A percentile compares a stretch with the other conserved stretches of the same genome.
Conservation (phyloP, 2,329 filamentous ascomycete species). For the Cordyceps tenuipes region DNA sequence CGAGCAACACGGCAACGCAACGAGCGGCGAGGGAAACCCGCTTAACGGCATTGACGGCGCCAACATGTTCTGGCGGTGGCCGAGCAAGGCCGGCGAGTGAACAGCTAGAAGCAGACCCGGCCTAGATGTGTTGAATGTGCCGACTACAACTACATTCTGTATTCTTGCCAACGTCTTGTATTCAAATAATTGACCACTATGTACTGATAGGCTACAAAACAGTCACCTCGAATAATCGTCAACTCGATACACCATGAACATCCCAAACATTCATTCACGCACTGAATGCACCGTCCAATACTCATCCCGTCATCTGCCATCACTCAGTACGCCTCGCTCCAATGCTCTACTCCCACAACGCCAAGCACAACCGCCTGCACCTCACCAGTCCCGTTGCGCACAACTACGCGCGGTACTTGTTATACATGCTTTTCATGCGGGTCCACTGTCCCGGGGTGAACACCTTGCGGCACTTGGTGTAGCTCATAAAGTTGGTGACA, state of each 20-base stretch:
- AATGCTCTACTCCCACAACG: not conserved
- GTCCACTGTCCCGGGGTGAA: constrained; percentile 12
- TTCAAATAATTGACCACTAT: no score
- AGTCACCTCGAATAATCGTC: no score
- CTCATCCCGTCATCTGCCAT: not conserved
- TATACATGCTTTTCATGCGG: constrained; percentile 11
- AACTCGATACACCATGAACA: no score
- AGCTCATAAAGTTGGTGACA: constrained; percentile 14
- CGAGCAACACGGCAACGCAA: constrained; percentile 8
- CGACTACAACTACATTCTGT: no score
- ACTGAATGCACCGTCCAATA: not conserved
- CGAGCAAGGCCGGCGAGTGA: not conserved
- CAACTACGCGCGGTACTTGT: constrained; percentile 3
- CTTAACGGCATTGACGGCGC: constrained; percentile 2
- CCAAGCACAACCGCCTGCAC: not conserved
- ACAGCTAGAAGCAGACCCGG: no score
- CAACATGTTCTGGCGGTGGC: constrained; percentile 10
- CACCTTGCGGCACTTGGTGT: constrained; percentile 10
- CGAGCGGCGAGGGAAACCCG: constrained; percentile 4
- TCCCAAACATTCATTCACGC: not conserved
- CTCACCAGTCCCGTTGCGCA: not conserved
- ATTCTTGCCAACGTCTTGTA: no score
- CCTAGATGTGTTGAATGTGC: no score
- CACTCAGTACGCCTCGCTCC: not conserved
- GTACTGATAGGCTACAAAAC: no score